A percentile compares a stretch with the other conserved stretches of the same genome.
phyloP scores from a whole-genome alignment of 2,329 filamentous ascomycete species.

The Alternaria panax region DNA sequence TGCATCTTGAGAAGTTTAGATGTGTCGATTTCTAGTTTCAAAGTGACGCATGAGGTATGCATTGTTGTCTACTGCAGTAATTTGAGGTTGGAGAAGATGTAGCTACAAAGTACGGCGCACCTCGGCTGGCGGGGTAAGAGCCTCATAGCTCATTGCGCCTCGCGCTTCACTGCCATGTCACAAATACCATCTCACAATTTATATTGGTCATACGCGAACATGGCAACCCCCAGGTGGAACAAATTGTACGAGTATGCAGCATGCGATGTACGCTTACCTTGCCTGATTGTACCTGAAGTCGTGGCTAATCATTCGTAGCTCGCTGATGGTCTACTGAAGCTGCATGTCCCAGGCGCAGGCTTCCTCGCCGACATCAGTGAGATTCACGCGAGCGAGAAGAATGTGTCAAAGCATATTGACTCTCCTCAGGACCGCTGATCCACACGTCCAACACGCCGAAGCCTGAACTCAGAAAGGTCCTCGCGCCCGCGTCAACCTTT shows the following conservation, averaged over 20 bases:
- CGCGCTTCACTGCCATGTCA: not conserved
- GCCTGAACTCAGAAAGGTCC: constrained; percentile 36
- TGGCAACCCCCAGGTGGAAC: constrained; percentile 40
- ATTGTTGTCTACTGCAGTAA: not conserved
- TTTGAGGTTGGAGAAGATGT: not conserved
- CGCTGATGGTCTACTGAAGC: constrained; percentile 75
- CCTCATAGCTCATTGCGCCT: not conserved
- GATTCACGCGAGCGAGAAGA: constrained; percentile 32
- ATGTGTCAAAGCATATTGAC: not conserved
- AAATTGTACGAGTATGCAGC: constrained; percentile 44
- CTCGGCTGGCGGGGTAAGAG: constrained; percentile 17
- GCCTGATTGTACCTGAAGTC: not conserved
- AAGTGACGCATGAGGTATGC: too few relatives aligned
- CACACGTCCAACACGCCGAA: constrained; percentile 28
- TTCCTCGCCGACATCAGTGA: constrained; percentile 69
- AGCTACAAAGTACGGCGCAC: not conserved
- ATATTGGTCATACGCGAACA: constrained; percentile 10
- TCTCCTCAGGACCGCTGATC: constrained; percentile 35
- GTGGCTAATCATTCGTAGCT: constrained; percentile 30
- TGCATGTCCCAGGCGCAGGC: constrained; percentile 71
- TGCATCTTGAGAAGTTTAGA: too few relatives aligned
- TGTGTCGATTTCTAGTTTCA: too few relatives aligned
- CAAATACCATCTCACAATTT: not conserved
- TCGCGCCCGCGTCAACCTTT: constrained; percentile 67
- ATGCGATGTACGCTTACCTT: constrained; percentile 38